phyloP scores from a whole-genome alignment of 345 rosid species.

The Eucalyptus urophylla region DNA sequence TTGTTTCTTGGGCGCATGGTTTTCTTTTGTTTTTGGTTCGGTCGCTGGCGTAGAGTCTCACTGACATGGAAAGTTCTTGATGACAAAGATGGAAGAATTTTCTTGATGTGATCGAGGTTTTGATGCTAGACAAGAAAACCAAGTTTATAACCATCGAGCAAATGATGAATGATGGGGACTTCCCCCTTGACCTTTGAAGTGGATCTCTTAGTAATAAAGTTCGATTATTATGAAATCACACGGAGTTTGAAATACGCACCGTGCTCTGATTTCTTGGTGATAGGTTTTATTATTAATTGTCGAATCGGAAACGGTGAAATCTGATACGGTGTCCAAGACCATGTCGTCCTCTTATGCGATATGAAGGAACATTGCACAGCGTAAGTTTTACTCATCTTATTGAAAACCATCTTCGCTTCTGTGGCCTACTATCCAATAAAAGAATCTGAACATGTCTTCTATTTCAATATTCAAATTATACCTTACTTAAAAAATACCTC shows the following conservation, averaged over 20 bases:
- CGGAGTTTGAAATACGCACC: background rate
- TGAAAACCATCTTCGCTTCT: background rate
- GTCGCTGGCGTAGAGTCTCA: background rate
- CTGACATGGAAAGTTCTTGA: background rate
- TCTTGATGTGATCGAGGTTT: background rate
- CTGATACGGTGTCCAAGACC: background rate
- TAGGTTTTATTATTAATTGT: background rate
- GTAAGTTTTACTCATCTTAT: background rate
- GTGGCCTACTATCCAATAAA: background rate
- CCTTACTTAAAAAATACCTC: background rate
- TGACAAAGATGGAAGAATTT: background rate
- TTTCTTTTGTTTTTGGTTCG: background rate
- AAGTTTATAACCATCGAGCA: background rate
- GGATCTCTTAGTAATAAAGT: background rate
- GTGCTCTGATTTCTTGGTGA: background rate
- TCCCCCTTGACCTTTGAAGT: background rate
- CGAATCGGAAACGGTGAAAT: background rate
- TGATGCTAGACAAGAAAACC: background rate
- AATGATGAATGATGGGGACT: background rate
- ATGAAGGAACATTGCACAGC: background rate
- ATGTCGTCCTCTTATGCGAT: background rate
- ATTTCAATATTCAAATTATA: too few relatives aligned
- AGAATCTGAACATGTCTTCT: background rate
- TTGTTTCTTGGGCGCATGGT: background rate
- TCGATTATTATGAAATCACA: background rate